Percentiles rank a stretch among this genome's conserved stretches.
These are phyloP conservation scores for Nasturtium officinale DNA, from an alignment of 345 rosid genomes.

Conservation along the genomic window DNA sequence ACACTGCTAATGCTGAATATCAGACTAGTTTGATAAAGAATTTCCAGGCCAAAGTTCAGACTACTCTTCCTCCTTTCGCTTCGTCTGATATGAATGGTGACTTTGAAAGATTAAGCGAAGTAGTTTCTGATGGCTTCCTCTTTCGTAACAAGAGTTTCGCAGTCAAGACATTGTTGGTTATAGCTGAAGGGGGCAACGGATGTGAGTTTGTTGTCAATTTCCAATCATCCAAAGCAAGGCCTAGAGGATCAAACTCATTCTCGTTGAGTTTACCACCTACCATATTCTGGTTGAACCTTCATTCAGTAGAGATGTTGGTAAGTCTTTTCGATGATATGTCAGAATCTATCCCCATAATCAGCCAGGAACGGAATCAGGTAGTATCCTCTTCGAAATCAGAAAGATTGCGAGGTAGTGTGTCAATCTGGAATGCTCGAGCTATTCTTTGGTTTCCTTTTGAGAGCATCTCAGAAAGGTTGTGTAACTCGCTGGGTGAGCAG, in stretches of 20 bases:
- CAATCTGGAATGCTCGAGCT: conserved; percentile 64
- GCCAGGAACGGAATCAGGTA: conserved; percentile 38
- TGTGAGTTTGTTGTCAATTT: conserved; percentile 48
- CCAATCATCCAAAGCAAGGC: conserved; percentile 49
- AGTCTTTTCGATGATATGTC: conserved; percentile 59
- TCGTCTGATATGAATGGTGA: conserved; percentile 41
- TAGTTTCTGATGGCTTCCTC: conserved; percentile 47
- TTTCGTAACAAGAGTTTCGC: conserved; percentile 45
- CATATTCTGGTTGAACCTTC: conserved; percentile 69
- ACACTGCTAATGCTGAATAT: conserved; percentile 28
- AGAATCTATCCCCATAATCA: conserved; percentile 45
- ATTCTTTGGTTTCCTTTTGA: conserved; percentile 74
- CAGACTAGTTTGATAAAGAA: conserved; percentile 50
- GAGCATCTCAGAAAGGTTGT: conserved; percentile 43
- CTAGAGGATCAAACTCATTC: conserved; percentile 51
- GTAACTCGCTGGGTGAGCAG: conserved; percentile 55
- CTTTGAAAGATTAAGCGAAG: conserved; percentile 42
- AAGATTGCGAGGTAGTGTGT: conserved; percentile 60
- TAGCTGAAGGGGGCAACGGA: conserved; percentile 58
- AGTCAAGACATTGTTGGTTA: conserved; percentile 61
- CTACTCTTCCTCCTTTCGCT: conserved; percentile 62
- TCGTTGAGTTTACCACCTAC: conserved; percentile 70
- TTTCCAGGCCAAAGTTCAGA: conserved; percentile 65
- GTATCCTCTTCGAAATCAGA: conserved; percentile 47
- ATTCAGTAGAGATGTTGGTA: conserved; percentile 53